Evolutionary conservation across 768 basidiomycete species (phyloP), one percentile per base, ranked within the genome.

Genomic region (Lyophyllum atratum): DNA sequence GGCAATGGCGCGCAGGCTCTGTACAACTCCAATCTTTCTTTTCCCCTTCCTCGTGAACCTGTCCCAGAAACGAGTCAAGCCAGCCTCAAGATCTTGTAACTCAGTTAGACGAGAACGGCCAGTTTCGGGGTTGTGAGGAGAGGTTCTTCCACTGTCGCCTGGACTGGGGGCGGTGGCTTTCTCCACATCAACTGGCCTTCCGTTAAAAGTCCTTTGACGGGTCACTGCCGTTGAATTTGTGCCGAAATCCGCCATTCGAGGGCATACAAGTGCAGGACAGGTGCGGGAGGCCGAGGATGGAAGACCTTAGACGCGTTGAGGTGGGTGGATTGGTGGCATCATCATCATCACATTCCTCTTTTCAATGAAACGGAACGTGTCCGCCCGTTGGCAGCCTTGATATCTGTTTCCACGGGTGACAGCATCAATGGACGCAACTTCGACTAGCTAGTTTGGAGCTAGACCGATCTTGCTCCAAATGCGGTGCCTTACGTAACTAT

Each of bases 41-140:
- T 76, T 82, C 8, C 80, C 82, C 58, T 71, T 77, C 47, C 80
- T 72, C 43, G 70, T 71, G 57, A 84, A 83, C 28, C 80, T 72
- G 49, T 76, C 67, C 73, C 75, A 74, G 56, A 81, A 78, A 21
- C 61, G 66, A 28, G 64, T 62, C 22, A 75, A 60, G 5, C 66
- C 57, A 22, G 57, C 57, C 25, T 59, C 58, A 21, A 62, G 44
- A 26, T 59, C 61, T 21, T 53, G 57, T 19, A 58, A 8, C 19
- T 52, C 25, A 9, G 15, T 29, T 21, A 43, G 25, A 15, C 15
- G 26, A 25, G 49, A 45, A 22, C 39, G 45, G 17, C 28, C 28
- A n/a, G 26, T 29, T 19, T 29, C 11, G 45, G 4, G 28, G 15
- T 49, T 21, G 21, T 55, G 54, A 48, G n/a, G 12, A 22, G 51